phyloP scores from a whole-genome alignment of 2,329 filamentous ascomycete genomes.

The Colletotrichum sp. region DNA sequence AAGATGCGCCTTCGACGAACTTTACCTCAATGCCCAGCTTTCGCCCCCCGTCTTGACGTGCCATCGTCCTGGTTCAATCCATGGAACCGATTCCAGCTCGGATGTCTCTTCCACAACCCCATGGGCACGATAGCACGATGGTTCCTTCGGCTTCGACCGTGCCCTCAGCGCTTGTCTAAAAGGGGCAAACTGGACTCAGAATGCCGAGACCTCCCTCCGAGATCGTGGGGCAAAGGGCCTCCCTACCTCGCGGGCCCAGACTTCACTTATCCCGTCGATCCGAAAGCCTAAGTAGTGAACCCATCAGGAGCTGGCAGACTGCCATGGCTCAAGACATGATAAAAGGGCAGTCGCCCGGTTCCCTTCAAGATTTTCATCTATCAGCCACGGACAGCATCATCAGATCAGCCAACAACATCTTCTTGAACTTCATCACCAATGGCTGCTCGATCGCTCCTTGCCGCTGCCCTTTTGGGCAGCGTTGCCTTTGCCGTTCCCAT shows the following conservation, averaged over 20 bases:
- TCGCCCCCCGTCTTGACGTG: not conserved
- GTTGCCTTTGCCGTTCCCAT: conserved; percentile 44
- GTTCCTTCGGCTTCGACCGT: not conserved
- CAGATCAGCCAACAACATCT: not conserved
- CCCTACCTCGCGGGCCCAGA: not conserved
- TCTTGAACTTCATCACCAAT: conserved; percentile 2
- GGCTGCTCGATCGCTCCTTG: conserved; percentile 16
- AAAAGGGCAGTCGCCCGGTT: not conserved
- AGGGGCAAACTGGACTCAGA: not conserved
- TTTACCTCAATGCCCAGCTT: not conserved
- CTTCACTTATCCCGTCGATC: conserved; percentile 8
- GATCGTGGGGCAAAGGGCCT: not conserved
- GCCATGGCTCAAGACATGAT: not conserved
- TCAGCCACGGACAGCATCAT: not conserved
- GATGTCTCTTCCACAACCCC: conserved; percentile 6
- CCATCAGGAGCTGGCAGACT: not conserved
- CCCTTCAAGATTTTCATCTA: not conserved
- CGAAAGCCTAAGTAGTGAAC: not conserved
- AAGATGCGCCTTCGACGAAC: not conserved
- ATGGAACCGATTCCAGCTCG: not conserved
- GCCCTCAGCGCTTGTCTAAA: conserved; percentile 2
- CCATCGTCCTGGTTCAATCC: not conserved
- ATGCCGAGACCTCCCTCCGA: conserved; percentile 6
- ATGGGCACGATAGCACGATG: not conserved
- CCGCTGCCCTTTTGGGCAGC: conserved; percentile 18